Evolutionary conservation across 1,284 basidiomycete genomes (phyloP).

Genomic region (Melampsora medusae): DNA sequence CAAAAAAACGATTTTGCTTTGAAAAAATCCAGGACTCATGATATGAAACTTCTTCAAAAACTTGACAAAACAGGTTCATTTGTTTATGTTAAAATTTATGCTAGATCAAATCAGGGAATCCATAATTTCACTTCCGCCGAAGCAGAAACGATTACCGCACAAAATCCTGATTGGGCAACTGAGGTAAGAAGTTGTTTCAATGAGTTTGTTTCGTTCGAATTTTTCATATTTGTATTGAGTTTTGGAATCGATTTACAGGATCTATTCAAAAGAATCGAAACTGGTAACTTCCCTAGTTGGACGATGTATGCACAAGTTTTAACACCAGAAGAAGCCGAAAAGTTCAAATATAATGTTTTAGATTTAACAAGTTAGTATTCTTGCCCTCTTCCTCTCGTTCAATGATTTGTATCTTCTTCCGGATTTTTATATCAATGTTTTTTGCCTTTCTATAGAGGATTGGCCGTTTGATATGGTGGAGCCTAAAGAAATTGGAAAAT

Average conservation of each 20-base stretch:
- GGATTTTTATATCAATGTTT: neutral
- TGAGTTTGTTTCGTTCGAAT: neutral
- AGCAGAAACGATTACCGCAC: neutral
- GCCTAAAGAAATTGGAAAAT: slow-evolving; percentile 11
- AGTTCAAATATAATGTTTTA: slow-evolving; percentile 80
- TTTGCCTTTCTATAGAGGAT: slow-evolving; percentile 55
- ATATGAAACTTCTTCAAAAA: neutral
- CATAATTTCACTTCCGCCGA: neutral
- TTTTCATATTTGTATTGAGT: neutral
- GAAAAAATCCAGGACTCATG: neutral
- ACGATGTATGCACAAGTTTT: slow-evolving; percentile 78
- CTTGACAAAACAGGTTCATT: neutral
- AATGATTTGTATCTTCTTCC: neutral
- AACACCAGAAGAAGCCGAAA: slow-evolving; percentile 81
- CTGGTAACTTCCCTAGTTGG: slow-evolving; percentile 74
- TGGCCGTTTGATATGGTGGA: slow-evolving; percentile 47
- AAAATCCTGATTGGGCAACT: slow-evolving; percentile 3
- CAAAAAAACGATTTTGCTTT: neutral
- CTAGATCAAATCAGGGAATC: neutral
- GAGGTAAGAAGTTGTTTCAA: neutral
- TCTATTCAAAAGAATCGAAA: slow-evolving; percentile 76
- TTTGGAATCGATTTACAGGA: slow-evolving; percentile 58
- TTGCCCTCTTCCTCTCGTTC: neutral
- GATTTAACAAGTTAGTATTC: slow-evolving; percentile 68
- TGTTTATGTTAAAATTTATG: neutral